Conservation (phyloP, 2,329 filamentous ascomycete genomes). For the Pestalotiopsis sp. region DNA sequence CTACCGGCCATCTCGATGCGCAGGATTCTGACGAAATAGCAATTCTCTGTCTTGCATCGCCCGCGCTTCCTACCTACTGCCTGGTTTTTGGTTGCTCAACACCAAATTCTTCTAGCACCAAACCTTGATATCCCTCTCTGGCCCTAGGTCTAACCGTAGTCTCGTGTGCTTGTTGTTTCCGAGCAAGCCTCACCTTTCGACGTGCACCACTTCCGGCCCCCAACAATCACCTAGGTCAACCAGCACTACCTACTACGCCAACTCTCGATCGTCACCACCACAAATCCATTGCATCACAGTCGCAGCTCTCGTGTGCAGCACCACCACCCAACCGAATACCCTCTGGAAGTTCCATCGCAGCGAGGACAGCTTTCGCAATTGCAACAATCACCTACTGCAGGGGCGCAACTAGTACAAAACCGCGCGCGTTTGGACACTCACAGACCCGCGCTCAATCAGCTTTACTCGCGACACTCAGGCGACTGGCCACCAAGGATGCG, state of each 20-base stretch:
- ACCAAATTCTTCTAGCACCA: background rate
- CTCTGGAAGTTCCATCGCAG: background rate
- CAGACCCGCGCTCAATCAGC: background rate
- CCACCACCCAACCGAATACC: background rate
- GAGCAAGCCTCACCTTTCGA: background rate
- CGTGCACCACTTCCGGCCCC: background rate
- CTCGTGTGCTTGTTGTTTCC: background rate
- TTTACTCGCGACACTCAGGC: background rate
- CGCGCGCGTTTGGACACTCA: background rate
- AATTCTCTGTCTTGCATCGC: background rate
- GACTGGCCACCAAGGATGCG: constrained; percentile 5
- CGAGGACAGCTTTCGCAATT: background rate
- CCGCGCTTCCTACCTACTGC: background rate
- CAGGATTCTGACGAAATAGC: background rate
- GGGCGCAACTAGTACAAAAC: background rate
- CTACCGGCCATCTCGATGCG: background rate
- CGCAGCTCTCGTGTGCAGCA: background rate
- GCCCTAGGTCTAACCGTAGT: background rate
- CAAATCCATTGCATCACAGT: background rate
- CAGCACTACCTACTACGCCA: background rate
- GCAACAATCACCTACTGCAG: background rate
- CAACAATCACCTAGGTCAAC: background rate
- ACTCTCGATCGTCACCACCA: background rate
- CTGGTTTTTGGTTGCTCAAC: background rate
- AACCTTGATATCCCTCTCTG: background rate